Percentiles rank a stretch among this genome's conserved stretches.
Conservation (phyloP, 495 filamentous ascomycete genomes). For the Penicillium angulare region DNA sequence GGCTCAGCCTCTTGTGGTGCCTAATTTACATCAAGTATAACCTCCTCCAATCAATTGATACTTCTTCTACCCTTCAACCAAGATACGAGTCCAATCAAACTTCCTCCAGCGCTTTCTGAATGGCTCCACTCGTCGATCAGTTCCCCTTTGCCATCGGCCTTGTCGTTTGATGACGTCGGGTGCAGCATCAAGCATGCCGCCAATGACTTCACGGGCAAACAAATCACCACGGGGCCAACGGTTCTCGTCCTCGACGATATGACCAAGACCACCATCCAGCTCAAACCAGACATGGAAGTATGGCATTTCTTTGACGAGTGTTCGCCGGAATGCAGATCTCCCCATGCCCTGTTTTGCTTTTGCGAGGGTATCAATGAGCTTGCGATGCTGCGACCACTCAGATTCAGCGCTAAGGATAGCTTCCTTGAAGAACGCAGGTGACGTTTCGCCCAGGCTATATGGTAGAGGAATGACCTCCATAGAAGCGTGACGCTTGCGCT, state of each 20-base stretch:
- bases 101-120: slow-evolving; percentile 86
- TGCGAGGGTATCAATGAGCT: slow-evolving; percentile 83
- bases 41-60: not conserved
- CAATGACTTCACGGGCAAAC: slow-evolving; percentile 88
- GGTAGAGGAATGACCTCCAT: slow-evolving; percentile 87
- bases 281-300: slow-evolving; percentile 98
- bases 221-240: slow-evolving; percentile 91
- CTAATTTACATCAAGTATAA: not conserved
- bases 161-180: slow-evolving; percentile 86
- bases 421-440: slow-evolving; percentile 93
- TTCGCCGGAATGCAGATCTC: slow-evolving; percentile 76
- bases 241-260: slow-evolving; percentile 84
- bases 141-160: slow-evolving; percentile 77
- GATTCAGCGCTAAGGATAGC: slow-evolving; percentile 84
- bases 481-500: slow-evolving; percentile 77
- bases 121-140: slow-evolving; percentile 68
- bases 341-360: slow-evolving; percentile 70
- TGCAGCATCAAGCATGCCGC: slow-evolving; percentile 86
- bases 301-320: slow-evolving; percentile 92
- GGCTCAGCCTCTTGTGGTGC: too few relatives aligned
- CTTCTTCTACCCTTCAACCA: slow-evolving; percentile 51
- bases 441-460: slow-evolving; percentile 80
- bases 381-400: slow-evolving; percentile 94
- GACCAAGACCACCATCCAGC: slow-evolving; percentile 87
- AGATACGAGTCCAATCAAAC: slow-evolving; percentile 92